These are phyloP conservation scores for Coelastrella sp. DNA, from an alignment of 139 green algal species.

Conservation along the genomic window DNA sequence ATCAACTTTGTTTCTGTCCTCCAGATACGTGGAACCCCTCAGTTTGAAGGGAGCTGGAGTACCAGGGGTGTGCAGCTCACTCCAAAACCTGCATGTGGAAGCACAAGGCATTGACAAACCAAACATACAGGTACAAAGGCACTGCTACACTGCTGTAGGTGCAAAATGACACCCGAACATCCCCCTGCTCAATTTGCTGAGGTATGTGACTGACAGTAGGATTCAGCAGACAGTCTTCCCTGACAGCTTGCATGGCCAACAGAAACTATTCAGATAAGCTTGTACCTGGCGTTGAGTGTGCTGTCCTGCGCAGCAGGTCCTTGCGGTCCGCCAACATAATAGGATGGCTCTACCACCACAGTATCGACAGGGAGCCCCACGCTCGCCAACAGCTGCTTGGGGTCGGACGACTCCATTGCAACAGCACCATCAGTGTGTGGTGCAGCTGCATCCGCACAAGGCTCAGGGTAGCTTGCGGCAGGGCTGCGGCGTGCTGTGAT, in stretches of 20 bases:
- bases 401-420: conserved; percentile 6
- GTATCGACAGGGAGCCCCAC: conserved; percentile 5
- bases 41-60: conserved; percentile 51
- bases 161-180: too few relatives aligned
- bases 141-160: not conserved
- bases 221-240: not conserved
- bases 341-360: conserved; percentile 30
- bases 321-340: conserved; percentile 34
- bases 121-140: too few relatives aligned
- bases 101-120: too few relatives aligned
- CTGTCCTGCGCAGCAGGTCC: conserved; percentile 10
- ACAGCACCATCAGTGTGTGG: not conserved
- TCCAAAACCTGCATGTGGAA: conserved; percentile 54
- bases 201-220: too few relatives aligned
- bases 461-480: too few relatives aligned
- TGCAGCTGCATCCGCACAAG: too few relatives aligned
- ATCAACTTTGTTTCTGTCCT: conserved; percentile 66
- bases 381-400: conserved; percentile 25
- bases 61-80: conserved; percentile 52
- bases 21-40: conserved; percentile 66
- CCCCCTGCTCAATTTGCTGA: too few relatives aligned
- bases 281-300: conserved; percentile 20
- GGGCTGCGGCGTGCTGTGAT: not conserved
- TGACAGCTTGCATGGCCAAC: too few relatives aligned
- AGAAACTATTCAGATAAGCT: too few relatives aligned